These are phyloP conservation scores for Ogataea naganishii DNA, from an alignment of 805 yeast species.

Conservation along the genomic window DNA sequence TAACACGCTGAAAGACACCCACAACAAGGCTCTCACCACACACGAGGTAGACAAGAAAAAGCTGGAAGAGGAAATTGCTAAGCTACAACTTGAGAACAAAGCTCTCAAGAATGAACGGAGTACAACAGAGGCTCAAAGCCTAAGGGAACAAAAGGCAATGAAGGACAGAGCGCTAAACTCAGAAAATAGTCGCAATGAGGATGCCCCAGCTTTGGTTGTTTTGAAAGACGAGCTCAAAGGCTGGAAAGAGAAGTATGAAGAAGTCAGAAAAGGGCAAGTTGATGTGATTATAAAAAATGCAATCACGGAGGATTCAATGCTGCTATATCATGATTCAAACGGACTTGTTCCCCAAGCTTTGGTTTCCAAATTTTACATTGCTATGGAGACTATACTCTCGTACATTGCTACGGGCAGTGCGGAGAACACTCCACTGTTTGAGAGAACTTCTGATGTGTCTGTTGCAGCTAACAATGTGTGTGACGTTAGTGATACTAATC, in stretches of 20 bases:
- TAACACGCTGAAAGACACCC: not conserved
- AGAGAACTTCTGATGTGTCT: slow-evolving; percentile 41
- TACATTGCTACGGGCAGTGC: slow-evolving; percentile 12
- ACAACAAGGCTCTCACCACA: not conserved
- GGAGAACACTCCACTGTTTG: slow-evolving; percentile 34
- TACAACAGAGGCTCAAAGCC: not conserved
- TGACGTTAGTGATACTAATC: slow-evolving; percentile 26
- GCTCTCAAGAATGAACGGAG: not conserved
- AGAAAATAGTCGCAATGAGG: not conserved
- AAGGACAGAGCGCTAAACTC: not conserved
- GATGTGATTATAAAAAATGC: slow-evolving; percentile 5
- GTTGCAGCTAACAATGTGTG: slow-evolving; percentile 30
- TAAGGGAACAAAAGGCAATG: slow-evolving; percentile 4
- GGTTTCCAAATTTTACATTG: slow-evolving; percentile 37
- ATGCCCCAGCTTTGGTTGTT: slow-evolving; percentile 12
- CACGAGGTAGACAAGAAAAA: not conserved
- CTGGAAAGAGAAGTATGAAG: slow-evolving; percentile 46
- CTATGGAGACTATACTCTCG: slow-evolving; percentile 36
- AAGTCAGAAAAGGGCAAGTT: slow-evolving; percentile 26
- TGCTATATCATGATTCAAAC: slow-evolving; percentile 5
- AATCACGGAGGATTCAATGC: slow-evolving; percentile 2
- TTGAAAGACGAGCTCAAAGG: slow-evolving; percentile 28
- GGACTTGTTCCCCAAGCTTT: slow-evolving; percentile 29
- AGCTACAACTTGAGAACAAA: slow-evolving; percentile 1
- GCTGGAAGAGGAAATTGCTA: not conserved